Conservation (phyloP, 1,139 yeast genomes). For the Diutina catenulata region DNA sequence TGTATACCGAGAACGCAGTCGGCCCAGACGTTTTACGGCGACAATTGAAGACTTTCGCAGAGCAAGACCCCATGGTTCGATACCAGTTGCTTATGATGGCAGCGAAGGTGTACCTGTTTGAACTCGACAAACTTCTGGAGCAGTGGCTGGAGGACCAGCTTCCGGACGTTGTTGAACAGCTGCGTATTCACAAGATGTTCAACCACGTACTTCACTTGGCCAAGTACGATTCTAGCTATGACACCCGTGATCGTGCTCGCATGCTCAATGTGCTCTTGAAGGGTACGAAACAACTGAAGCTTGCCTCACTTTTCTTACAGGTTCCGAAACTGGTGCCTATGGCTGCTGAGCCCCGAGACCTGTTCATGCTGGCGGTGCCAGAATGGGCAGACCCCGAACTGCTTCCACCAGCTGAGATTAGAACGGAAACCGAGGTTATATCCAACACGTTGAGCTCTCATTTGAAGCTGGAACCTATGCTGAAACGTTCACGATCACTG, state of each 20-base stretch:
- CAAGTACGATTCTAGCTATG: slow-evolving; percentile 65
- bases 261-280: slow-evolving; percentile 40
- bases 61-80: slow-evolving; percentile 44
- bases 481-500: neutral
- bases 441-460: slow-evolving; percentile 15
- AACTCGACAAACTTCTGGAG: slow-evolving; percentile 9
- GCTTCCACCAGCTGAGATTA: slow-evolving; percentile 24
- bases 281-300: slow-evolving; percentile 27
- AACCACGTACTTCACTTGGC: slow-evolving; percentile 53
- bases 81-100: slow-evolving; percentile 64
- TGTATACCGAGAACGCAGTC: slow-evolving; percentile 26
- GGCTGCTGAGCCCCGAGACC: neutral
- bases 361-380: neutral
- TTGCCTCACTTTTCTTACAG: slow-evolving; percentile 70
- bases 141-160: neutral
- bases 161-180: neutral
- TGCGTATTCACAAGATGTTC: slow-evolving; percentile 29
- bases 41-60: slow-evolving; percentile 46
- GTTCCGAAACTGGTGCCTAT: slow-evolving; percentile 66
- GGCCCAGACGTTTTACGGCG: slow-evolving; percentile 72
- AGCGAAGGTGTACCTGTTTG: slow-evolving; percentile 56
- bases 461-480: slow-evolving; percentile 8
- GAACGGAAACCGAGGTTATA: slow-evolving; percentile 21
- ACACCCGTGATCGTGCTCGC: slow-evolving; percentile 79
- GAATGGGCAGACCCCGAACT: slow-evolving; percentile 22